Evolutionary conservation across 768 basidiomycete species (phyloP), one percentile per base, ranked within the genome.

Genomic region (Chlorophyllum brunneum): DNA sequence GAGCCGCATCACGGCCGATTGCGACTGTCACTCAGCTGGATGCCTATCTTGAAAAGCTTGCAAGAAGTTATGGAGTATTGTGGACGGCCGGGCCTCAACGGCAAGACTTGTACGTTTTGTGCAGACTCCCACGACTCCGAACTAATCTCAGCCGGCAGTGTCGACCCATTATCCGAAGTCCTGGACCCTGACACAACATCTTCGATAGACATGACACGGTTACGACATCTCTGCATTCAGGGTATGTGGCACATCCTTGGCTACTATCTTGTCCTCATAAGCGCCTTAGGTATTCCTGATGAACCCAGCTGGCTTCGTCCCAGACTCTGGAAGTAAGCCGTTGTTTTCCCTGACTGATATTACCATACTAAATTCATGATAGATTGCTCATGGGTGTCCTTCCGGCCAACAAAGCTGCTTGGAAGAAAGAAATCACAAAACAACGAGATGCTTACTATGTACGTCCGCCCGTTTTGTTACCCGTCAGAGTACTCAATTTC

Each of bases 401-500:
- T 27, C 80, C 88, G 0, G 61, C 68, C 1, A 62, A 76, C 42
- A 88, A 86, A 63, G 60, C 74, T 4, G 69, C 70, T 5, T 88
- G 87, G 88, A 64, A 67, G n/a, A 66, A 62, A 30, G 84, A 86
- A 54, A 70, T 74, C 37, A 62, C 64, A 33, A 82, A 80, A 56
- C 85, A 85, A 61, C 71, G 88, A 47, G 80, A 84, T 36, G 77
- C 75, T 54, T 91, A 90, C 62, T 90, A 90, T 64, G 88, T 89
- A 57, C 36, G 81, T 70, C 40, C 43, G 42, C 8, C 26, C 22
- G 48, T 36, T 10, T 36, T 33, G 20, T 20, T 8, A 11, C 6
- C 41, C 10, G 16, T 27, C 18, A 22, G 49, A 45, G 7, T 30
- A 26, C 23, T 23, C 5, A 54, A 43, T 47, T 15, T 37, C 9